Base-by-base conservation (phyloP, 2,329 filamentous ascomycete species). In the Trichophyton benhamiae region DNA sequence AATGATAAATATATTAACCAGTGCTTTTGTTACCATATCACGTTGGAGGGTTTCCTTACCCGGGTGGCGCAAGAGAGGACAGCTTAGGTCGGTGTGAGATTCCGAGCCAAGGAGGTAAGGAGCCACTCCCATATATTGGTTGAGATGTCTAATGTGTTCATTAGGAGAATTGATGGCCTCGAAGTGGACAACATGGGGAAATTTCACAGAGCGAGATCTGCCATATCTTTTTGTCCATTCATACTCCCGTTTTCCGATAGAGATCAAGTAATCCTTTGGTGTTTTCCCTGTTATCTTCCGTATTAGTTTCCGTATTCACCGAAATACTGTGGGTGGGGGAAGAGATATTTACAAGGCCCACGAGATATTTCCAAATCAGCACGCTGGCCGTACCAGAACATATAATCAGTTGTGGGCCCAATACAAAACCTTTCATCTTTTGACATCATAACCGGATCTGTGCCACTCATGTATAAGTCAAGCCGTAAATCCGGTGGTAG, bases 11-110 rank as follows among this genome's bases (percentile, higher is more conserved):
- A 13, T 9, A 11, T 9, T 9, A 53, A 5, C 30, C 15, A n/a
- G n/a, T 44, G 0, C 5, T 33, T 53, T 25, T 13, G 49, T 27
- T 52, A 5, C 11, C 8, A 52, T 25, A 9, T 38, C 33, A 6
- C 6, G 9, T 3, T 38, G 13, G 13, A 25, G 11, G 22, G 49
- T 30, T 42, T 38, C 27, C 59, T 33, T 59, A 65, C 62, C 63
- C 22, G 63, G 63, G 62, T 68, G 68, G 13, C 66, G 65, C 42
- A 63, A 42, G 2, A 55, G 62, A 15, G 61, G 63, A 15, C 58
- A 53, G 27, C 59, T 62, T 8, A 30, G 22, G 7, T 58, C 42
- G 41, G 41, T 3, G 2, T 17, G 42, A 1, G 27, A 11, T 15
- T 55, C 11, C 27, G 58, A 53, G 15, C 52, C 49, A 30, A 65